phyloP scores from a whole-genome alignment of 371 early-diverging fungal species.

The Lichtheimia corymbifera region DNA sequence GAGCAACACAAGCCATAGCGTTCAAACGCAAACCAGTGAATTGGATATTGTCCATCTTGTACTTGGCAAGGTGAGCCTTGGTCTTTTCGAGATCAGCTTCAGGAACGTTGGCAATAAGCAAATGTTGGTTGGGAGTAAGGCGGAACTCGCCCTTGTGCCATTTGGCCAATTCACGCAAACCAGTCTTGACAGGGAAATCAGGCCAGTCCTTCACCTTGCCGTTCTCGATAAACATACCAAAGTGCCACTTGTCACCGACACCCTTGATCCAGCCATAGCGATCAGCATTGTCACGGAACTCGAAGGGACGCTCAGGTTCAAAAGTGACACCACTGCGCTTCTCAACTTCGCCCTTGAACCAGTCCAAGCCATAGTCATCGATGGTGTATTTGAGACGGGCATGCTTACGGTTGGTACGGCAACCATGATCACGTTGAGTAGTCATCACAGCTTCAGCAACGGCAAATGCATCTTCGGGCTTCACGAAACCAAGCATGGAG shows the following conservation, averaged over 20 bases:
- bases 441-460: slow-evolving; percentile 87
- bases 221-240: slow-evolving; percentile 89
- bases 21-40: slow-evolving; percentile 82
- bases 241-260: slow-evolving; percentile 75
- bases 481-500: slow-evolving; percentile 75
- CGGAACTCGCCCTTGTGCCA: slow-evolving; percentile 80
- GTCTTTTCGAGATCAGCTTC: slow-evolving; percentile 71
- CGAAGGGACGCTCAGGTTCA: slow-evolving; percentile 62
- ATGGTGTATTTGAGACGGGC: slow-evolving; percentile 97
- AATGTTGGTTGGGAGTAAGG: slow-evolving; percentile 89
- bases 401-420: slow-evolving; percentile 95
- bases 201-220: slow-evolving; percentile 90
- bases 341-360: slow-evolving; percentile 87
- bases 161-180: slow-evolving; percentile 80
- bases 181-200: slow-evolving; percentile 75
- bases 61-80: slow-evolving; percentile 70
- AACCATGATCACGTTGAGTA: slow-evolving; percentile 92
- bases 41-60: slow-evolving; percentile 80
- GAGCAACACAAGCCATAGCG: slow-evolving; percentile 93
- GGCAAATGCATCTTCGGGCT: slow-evolving; percentile 74
- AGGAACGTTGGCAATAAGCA: slow-evolving; percentile 79
- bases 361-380: slow-evolving; percentile 88
- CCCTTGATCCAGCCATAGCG: slow-evolving; percentile 90
- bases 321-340: slow-evolving; percentile 74
- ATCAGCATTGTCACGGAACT: slow-evolving; percentile 87